Conservation (phyloP, 306 rosid species). For the Echinosophora koreensis region DNA sequence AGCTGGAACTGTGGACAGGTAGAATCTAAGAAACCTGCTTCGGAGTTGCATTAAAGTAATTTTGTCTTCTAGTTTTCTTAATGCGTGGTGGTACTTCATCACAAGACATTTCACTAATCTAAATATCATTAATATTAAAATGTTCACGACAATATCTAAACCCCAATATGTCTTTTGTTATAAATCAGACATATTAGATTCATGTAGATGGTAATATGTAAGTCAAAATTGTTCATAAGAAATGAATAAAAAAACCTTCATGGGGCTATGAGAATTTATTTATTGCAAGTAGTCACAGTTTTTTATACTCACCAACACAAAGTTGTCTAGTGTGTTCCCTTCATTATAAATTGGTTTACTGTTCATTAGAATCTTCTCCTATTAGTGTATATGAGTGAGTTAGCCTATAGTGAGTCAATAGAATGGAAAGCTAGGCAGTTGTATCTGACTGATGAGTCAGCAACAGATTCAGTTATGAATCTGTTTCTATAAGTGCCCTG, state of each 20-base stretch:
- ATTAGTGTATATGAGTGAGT: no score
- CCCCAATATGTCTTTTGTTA: no score
- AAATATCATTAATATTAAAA: no score
- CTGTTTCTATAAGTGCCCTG: no score
- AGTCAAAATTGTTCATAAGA: not conserved
- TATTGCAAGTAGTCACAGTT: not conserved
- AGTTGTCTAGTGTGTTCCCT: not conserved
- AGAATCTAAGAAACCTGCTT: constrained; percentile 39
- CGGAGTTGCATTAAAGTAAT: constrained; percentile 35
- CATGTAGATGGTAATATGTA: no score
- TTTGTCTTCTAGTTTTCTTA: constrained; percentile 38
- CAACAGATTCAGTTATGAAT: no score
- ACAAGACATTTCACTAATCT: not conserved
- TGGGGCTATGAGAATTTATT: not conserved
- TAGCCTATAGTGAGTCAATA: no score
- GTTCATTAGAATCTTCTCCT: constrained; percentile 18
- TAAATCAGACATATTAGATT: no score
- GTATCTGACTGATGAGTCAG: no score
- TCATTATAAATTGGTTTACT: constrained; percentile 1
- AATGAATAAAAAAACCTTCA: not conserved
- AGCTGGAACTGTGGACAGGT: constrained; percentile 99
- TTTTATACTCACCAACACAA: constrained; percentile 7
- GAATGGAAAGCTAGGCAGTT: no score
- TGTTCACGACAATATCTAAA: no score
- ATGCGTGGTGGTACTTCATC: constrained; percentile 25